Conservation (phyloP, 2,329 filamentous ascomycete species). For the Colletotrichum cereale region DNA sequence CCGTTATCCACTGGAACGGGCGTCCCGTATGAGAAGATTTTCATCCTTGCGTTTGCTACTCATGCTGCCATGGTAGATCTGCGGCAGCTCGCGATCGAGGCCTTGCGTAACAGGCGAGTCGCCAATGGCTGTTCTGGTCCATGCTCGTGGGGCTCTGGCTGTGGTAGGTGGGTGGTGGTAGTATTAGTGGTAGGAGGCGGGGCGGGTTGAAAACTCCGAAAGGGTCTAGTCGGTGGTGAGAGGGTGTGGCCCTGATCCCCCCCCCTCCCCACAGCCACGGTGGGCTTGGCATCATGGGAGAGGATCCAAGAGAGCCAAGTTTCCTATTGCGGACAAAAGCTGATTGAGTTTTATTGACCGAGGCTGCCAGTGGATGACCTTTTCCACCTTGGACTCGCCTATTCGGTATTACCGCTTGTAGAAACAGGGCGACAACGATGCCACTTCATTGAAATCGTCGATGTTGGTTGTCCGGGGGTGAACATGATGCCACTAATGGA, state of each 20-base stretch:
- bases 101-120: constrained; percentile 25
- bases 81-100: constrained; percentile 39
- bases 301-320: constrained; percentile 23
- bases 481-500: constrained; percentile 29
- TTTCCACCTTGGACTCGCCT: constrained; percentile 17
- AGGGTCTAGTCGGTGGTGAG: constrained; percentile 37
- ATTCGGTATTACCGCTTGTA: constrained; percentile 32
- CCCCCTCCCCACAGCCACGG: constrained; percentile 33
- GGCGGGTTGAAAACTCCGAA: constrained; percentile 40
- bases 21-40: constrained; percentile 39
- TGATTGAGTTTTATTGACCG: constrained; percentile 25
- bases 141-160: constrained; percentile 34
- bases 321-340: constrained; percentile 25
- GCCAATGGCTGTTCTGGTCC: constrained; percentile 25
- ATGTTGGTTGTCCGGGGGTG: constrained; percentile 9
- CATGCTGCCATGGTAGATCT: constrained; percentile 38
- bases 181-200: constrained; percentile 1
- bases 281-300: constrained; percentile 33
- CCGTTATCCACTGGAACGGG: constrained; percentile 25
- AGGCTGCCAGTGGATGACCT: constrained; percentile 25
- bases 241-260: constrained; percentile 32
- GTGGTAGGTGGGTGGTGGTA: constrained; percentile 28
- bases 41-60: constrained; percentile 39
- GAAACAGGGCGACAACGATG: constrained; percentile 30
- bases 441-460: constrained; percentile 16